These are phyloP conservation scores for Pythium sp. DNA, from an alignment of 352 stramenopile species.

Conservation along the genomic window DNA sequence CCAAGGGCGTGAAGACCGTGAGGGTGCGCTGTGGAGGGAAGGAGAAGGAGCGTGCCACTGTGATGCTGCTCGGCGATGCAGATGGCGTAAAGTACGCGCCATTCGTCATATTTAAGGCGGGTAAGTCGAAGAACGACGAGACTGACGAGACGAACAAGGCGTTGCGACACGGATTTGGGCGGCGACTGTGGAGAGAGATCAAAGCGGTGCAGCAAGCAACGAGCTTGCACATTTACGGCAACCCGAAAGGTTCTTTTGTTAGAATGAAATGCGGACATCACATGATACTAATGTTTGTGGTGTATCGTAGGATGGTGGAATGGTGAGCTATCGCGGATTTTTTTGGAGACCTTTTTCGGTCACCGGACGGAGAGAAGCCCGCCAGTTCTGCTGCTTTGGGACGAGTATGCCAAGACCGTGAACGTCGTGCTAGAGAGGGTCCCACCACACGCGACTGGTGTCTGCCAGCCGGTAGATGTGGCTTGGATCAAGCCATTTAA, in stretches of 20 bases:
- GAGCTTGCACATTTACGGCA: conserved; percentile 1
- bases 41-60: conserved; percentile 16
- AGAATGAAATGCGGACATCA: neutral
- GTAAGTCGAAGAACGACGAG: conserved; percentile 3
- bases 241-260: conserved; percentile 1
- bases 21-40: conserved; percentile 9
- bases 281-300: conserved; percentile 2
- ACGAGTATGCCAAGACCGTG: conserved; percentile 1
- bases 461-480: neutral
- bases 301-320: conserved; percentile 3
- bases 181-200: neutral
- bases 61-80: conserved; percentile 21
- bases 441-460: neutral
- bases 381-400: neutral
- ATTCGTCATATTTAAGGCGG: conserved; percentile 4
- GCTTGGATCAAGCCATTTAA: conserved; percentile 4
- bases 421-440: neutral
- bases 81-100: neutral
- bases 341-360: neutral
- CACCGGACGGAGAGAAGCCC: neutral
- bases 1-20: conserved; percentile 6
- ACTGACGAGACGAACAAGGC: neutral
- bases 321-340: neutral
- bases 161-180: neutral
- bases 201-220: neutral